Conservation (phyloP, 1,284 basidiomycete species). For the Ustilago bromivora region DNA sequence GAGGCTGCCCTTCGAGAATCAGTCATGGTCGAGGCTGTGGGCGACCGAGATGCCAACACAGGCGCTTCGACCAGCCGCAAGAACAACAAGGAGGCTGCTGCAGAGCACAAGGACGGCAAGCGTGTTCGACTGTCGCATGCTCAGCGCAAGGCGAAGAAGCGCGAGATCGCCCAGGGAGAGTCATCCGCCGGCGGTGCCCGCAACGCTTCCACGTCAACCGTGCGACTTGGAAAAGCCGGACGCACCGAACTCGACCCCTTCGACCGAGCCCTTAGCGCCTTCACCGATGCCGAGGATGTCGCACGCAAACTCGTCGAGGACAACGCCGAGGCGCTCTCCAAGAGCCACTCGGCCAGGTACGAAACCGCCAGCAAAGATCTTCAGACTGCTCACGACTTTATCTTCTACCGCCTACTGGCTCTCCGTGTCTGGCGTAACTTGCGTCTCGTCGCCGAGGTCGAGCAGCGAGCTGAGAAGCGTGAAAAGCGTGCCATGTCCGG, state of each 20-base stretch:
- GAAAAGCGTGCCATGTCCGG: conserved; percentile 56
- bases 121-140: conserved; percentile 62
- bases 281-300: conserved; percentile 64
- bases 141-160: conserved; percentile 65
- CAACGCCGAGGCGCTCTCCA: conserved; percentile 64
- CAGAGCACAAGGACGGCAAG: conserved; percentile 28
- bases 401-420: conserved; percentile 63
- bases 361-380: conserved; percentile 65
- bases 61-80: conserved; percentile 18
- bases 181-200: conserved; percentile 32
- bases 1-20: conserved; percentile 72
- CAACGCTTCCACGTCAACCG: conserved; percentile 32
- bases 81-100: conserved; percentile 5
- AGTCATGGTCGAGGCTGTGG: conserved; percentile 57
- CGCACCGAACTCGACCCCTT: conserved; percentile 64
- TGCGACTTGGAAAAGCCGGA: conserved; percentile 36
- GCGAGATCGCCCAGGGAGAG: conserved; percentile 37
- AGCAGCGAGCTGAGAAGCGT: conserved; percentile 59
- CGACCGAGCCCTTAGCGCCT: conserved; percentile 64
- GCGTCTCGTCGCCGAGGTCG: conserved; percentile 60
- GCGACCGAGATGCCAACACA: conserved; percentile 18
- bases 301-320: conserved; percentile 65
- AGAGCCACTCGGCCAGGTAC: conserved; percentile 65
- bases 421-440: conserved; percentile 63
- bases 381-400: conserved; percentile 65